Percentiles rank a stretch among this genome's conserved stretches.
phyloP scores from a whole-genome alignment of 148 eudicot species.

The Cornus controversa region DNA sequence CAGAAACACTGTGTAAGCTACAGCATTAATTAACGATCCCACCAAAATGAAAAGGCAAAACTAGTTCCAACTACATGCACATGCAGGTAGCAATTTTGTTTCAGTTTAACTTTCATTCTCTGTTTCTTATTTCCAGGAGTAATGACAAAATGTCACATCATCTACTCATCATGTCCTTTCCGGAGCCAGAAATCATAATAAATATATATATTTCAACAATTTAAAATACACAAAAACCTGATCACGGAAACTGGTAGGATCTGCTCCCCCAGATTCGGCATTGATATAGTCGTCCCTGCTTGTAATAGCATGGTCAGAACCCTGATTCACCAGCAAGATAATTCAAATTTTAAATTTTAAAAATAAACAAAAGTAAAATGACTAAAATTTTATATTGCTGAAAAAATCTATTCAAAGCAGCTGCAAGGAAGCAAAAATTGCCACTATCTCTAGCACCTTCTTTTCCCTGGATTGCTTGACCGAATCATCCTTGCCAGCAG shows the following conservation, averaged over 20 bases:
- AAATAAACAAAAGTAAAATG: neutral
- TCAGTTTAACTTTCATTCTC: too few relatives aligned
- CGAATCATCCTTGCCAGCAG: neutral
- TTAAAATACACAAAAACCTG: slow-evolving; percentile 2
- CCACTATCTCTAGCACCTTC: neutral
- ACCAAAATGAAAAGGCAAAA: neutral
- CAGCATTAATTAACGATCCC: neutral
- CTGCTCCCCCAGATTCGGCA: neutral
- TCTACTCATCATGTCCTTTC: too few relatives aligned
- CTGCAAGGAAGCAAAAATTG: neutral
- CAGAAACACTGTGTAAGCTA: neutral
- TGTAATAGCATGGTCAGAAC: neutral
- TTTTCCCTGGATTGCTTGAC: neutral
- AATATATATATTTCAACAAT: neutral
- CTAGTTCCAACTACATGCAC: neutral
- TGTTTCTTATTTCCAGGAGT: too few relatives aligned
- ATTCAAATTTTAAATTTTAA: neutral
- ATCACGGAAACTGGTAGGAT: neutral
- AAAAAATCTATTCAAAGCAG: neutral
- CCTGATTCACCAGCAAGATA: slow-evolving; percentile 1
- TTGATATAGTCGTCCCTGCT: neutral
- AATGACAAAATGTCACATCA: too few relatives aligned
- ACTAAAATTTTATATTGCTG: neutral
- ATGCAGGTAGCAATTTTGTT: neutral
- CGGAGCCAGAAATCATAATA: neutral